Conservation (phyloP, 495 filamentous ascomycete species). For the Sabuloglossum arenarium region DNA sequence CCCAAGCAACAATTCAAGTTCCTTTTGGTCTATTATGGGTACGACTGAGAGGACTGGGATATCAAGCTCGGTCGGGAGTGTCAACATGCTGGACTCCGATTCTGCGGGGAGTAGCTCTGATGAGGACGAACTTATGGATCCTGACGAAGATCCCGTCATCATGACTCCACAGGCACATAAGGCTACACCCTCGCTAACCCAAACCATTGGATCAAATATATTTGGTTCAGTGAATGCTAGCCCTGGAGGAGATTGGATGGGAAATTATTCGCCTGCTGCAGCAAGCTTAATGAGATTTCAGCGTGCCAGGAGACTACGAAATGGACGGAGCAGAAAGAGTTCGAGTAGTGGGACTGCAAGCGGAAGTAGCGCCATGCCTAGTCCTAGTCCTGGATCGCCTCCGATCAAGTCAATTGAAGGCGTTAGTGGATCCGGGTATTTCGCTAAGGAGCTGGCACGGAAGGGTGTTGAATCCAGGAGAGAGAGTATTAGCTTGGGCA, state of each 20-base stretch:
- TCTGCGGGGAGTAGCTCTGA: constrained; percentile 54
- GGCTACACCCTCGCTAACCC: constrained; percentile 3
- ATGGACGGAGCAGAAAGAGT: constrained; percentile 36
- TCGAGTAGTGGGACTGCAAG: constrained; percentile 40
- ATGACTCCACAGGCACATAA: constrained; percentile 46
- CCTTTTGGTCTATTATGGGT: constrained; percentile 24
- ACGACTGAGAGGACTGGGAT: constrained; percentile 46
- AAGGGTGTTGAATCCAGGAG: constrained; percentile 36
- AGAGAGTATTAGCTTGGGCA: constrained; percentile 71
- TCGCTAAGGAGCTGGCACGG: constrained; percentile 18
- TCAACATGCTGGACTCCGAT: constrained; percentile 60
- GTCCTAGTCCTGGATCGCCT: constrained; percentile 40
- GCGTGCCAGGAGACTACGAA: constrained; percentile 34
- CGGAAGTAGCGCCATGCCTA: constrained; percentile 46
- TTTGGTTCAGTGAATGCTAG: constrained; percentile 17
- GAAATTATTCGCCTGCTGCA: constrained; percentile 40
- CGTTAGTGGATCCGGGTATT: constrained; percentile 16
- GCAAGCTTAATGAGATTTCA: constrained; percentile 60
- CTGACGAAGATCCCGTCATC: constrained; percentile 50
- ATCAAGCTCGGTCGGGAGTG: constrained; percentile 71
- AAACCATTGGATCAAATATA: constrained; percentile 10
- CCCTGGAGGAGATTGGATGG: constrained; percentile 36
- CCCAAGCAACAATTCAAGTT: constrained; percentile 19
- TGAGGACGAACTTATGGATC: constrained; percentile 60
- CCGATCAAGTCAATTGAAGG: constrained; percentile 21